Evolutionary conservation across 1,139 yeast species (phyloP).

Genomic region (Hemisphaericaspora xylofermentans): DNA sequence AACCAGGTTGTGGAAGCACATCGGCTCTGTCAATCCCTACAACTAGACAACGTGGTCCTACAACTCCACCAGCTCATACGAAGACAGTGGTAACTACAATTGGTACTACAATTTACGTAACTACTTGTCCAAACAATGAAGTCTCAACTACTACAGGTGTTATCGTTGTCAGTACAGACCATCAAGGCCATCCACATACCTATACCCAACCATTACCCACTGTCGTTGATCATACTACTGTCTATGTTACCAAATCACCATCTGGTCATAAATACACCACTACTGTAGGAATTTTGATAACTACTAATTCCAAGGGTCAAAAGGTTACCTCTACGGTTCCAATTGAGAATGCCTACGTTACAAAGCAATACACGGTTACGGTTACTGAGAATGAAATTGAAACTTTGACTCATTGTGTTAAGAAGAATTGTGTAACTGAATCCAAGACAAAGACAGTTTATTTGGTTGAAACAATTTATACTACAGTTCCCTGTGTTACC

Average conservation of each 20-base stretch:
- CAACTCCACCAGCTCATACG: neutral
- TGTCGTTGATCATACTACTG: constrained; percentile 5
- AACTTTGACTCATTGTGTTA: constrained; percentile 4
- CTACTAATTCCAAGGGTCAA: constrained; percentile 1
- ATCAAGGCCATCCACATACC: constrained; percentile 2
- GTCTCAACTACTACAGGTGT: constrained; percentile 1
- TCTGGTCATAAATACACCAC: neutral
- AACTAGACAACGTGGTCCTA: neutral
- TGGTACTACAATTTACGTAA: constrained; percentile 5
- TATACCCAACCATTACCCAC: neutral
- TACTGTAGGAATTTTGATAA: constrained; percentile 3
- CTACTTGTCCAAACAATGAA: neutral
- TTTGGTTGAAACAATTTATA: neutral
- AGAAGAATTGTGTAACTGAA: constrained; percentile 3
- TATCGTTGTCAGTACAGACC: constrained; percentile 3
- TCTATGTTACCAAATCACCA: neutral
- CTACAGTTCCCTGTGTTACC: constrained; percentile 1
- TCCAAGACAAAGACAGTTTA: neutral
- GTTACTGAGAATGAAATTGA: neutral
- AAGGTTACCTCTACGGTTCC: constrained; percentile 4
- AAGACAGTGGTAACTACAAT: neutral
- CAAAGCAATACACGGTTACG: neutral
- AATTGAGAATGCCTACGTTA: constrained; percentile 4
- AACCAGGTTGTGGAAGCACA: neutral
- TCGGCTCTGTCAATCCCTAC: neutral